Base-by-base conservation (phyloP, 495 filamentous ascomycete species). In the Penicillium nucicola region DNA sequence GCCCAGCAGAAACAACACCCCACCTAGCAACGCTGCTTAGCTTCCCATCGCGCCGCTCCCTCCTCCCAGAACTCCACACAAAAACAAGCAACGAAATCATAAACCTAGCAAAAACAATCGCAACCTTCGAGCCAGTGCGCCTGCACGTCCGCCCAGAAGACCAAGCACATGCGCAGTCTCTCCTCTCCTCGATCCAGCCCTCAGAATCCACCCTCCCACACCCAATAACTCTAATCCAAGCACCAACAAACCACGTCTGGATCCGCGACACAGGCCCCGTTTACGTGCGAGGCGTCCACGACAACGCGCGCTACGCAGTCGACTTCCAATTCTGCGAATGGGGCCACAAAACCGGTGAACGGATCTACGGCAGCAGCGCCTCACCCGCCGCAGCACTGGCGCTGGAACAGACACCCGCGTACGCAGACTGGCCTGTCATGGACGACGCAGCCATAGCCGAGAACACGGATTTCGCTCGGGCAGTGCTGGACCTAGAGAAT, bases 301-400 rank as follows among this genome's bases (percentile, higher is more conserved):
- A 60, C 35, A 12, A 39, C 5, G 36, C 45, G 15, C 60, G 65
- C 5, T 57, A 55, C 23, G 67, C 65, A 10, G 53, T 70, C 9
- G 57, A 70, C 43, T 70, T 70, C 37, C 47, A 39, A 5, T 70
- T 70, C 51, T 62, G 60, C 42, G 67, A 68, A 46, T 70, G 67
- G 67, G 67, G 67, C 23, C 56, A 61, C 33, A 66, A 65, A 32
- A 51, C 55, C 2, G 25, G 31, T 0, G 43, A 58, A 10, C 25
- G 19, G 12, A 58, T 62, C 38, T 64, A 67, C 32, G 60, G 44
- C 4, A 11, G 36, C 20, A 49, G 44, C 4, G 45, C 10, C 4
- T 54, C 53, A 3, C 48, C 56, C 14, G 42, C 33, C 5, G 53
- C 23, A 7, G 53, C 56, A 6, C 2, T 35, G 9, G 25, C 40